Evolutionary conservation across 2,329 filamentous ascomycete species (phyloP), one percentile per base, ranked within the genome.

Genomic region (Ilyonectria mors-panacis): DNA sequence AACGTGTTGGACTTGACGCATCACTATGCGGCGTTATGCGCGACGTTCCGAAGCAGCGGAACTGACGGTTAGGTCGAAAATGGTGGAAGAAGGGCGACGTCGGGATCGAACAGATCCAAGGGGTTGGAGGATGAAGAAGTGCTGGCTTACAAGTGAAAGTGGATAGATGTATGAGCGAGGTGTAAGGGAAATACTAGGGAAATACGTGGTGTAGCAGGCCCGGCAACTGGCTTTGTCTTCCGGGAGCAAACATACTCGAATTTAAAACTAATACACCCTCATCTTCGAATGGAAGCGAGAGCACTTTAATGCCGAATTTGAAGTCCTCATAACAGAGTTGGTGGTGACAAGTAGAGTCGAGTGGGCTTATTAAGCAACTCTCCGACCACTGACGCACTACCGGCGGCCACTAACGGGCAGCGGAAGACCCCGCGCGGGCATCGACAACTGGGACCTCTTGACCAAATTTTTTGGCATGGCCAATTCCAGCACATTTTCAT

Each of bases 1-100:
- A 91, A 93, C 66, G 95, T 99, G 44, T 87, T 98, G 61, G 95
- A 98, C 79, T 84, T 99, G 66, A 98, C 96, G 28, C 95, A 99
- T 81, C 93, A 98, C 79, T 99, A 99, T 79, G 96, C 95, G 21
- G 94, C 94, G 63, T 85, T 99, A 39, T 99, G 96, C 79, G 95
- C 95, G 21, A 94, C 94, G 1, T 99, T 99, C 84, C 90, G 94
- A 76, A 98, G 95, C 87, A 97, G 91, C 77, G 96, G 96, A 4
- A 97, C 93, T 28, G 95, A 97, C 76, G 93, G 92, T 75, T 95
- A 87, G 65, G 15, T 12, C 4, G 39, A 17, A 39, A 45, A 58
- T 15, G n/a, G 28, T 17, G 4, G 28, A 6, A 30, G n/a, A 10
- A 4, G 35, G 21, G 39, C 26, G 33, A 17, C 21, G 4, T 26